Base-by-base conservation (phyloP, 371 early-diverging fungal species). In the Circinella minor region DNA sequence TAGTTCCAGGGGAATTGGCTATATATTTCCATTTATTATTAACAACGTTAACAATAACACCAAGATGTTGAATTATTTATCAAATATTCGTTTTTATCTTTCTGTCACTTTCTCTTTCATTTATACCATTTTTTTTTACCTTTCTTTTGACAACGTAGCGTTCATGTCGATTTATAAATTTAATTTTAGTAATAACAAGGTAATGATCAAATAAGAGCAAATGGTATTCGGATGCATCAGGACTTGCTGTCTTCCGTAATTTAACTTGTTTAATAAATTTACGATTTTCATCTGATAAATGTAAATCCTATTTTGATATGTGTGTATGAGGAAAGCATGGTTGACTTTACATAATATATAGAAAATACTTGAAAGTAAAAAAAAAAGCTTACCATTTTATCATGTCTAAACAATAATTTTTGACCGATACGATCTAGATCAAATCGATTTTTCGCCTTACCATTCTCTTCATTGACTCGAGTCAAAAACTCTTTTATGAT, bases 1-100 rank as follows among this genome's bases (percentile, higher is more conserved):
- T 61, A 94, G 65, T 70, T 92, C 91, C 55, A 93, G 75, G 15
- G 95, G 94, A 15, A 95, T 92, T 3, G 94, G 94, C 77, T 90
- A 68, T 36, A 37, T n/a, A 55, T 51, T 54, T 13, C 27, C 27
- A 27, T 27, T 27, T 27, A 27, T 27, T 27, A 27, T 27, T 27
- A 27, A 27, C 27, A 27, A 27, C 2, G 27, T 27, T 27, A 27
- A 27, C 2, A 27, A 27, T 0, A 27, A 27, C 27, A 27, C 27
- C 27, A 27, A 27, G 27, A 20, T 8, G 36, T 61, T 47, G 6
- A 18, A 63, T 63, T 55, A 36, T 46, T 51, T 34, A 11, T 18
- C 3, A 43, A 27, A 27, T 27, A 1, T 27, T 27, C 27, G 27
- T 43, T 11, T 9, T 11, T 43, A 43, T 43, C 11, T 6, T 9